Base-by-base conservation (phyloP, 306 rosid species). In the Castanospermum australe region DNA sequence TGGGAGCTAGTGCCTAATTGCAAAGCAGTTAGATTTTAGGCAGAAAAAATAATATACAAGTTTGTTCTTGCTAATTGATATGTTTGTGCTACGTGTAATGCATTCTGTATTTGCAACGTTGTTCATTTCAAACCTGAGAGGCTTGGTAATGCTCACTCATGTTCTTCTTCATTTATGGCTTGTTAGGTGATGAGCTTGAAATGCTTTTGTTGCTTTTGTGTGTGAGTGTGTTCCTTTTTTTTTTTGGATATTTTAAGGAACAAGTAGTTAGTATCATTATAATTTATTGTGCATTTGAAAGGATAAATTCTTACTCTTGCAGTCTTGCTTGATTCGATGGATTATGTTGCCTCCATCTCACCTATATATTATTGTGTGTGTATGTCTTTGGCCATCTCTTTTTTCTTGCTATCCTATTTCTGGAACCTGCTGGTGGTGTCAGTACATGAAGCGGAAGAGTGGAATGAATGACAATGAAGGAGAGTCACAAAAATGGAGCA, bases 391-490 rank as follows among this genome's bases (percentile, higher is more conserved):
- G 5, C 67, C 61, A 42, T 72, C 20, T 62, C 8, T 64, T 50
- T 52, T 51, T 13, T 38, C 4, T 36, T 9, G 66, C 44, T 65
- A 28, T 69, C 20, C 33, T 1, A 51, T 61, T 78, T 44, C 25
- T 41, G 22, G 38, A 82, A 69, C 74, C 21, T 79, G 54, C 48
- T 62, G 86, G 54, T 80, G 83, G 48, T 86, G 74, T 67, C 88
- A 96, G 97, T 87, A 84, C 80, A 69, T 90, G 83, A 91, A 87
- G 88, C 84, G 88, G 85, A 96, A 91, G 85, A 74, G 61, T 52
- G 87, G 81, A 57, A 25, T 76, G 44, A 86, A 81, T 63, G 88
- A 78, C 47, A 85, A 22, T 47, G 87, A 88, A 73, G 88, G 84
- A 38, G 88, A 88, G 51, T 83, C 85, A 36, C 87, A 73, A 51